Conservation (phyloP, 345 rosid genomes). For the Salix udensis region DNA sequence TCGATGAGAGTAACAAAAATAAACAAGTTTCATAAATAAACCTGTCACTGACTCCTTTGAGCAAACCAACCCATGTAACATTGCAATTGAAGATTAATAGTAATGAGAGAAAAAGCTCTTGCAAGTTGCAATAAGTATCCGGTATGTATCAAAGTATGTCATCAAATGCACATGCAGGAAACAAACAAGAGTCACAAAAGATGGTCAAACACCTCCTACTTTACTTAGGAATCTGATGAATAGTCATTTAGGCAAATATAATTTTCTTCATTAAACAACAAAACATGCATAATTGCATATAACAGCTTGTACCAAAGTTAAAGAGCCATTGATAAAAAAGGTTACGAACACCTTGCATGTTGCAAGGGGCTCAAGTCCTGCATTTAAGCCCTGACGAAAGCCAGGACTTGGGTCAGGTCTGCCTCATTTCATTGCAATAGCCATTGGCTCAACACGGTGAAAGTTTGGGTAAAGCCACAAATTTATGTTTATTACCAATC, state of each 20-base stretch:
- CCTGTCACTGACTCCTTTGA: neutral
- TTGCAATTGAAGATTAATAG: neutral
- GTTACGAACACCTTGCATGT: neutral
- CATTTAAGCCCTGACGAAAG: neutral
- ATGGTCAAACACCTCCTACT: neutral
- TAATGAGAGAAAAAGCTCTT: neutral
- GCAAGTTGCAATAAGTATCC: neutral
- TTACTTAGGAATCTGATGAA: neutral
- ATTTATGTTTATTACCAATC: neutral
- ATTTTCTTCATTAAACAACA: neutral
- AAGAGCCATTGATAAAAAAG: neutral
- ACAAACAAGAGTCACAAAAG: neutral
- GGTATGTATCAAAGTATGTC: neutral
- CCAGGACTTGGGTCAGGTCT: neutral
- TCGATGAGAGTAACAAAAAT: neutral
- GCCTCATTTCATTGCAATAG: neutral
- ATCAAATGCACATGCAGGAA: neutral
- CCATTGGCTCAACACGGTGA: neutral
- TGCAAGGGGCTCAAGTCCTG: neutral
- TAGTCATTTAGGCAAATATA: neutral
- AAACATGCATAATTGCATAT: neutral
- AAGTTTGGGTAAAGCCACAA: neutral
- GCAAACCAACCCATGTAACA: neutral
- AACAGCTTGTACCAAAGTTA: neutral
- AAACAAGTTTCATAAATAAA: neutral